phyloP scores from a whole-genome alignment of 2,329 filamentous ascomycete genomes.

The Zymoseptoria passerinii region DNA sequence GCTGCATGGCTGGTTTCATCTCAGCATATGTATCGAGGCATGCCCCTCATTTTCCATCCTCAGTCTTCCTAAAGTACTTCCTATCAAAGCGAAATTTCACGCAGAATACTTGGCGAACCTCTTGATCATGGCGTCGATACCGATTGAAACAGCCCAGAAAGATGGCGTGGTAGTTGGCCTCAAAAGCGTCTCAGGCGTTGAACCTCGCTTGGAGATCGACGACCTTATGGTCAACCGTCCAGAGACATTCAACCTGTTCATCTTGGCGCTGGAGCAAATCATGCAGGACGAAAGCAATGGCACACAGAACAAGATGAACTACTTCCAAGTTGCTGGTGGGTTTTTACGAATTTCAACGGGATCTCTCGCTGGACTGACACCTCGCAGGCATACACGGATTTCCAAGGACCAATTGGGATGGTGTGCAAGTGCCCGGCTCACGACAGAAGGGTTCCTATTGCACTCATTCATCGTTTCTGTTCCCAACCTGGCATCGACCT shows the following conservation, averaged over 20 bases:
- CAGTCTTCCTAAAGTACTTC: neutral
- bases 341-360: neutral
- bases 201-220: neutral
- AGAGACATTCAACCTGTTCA: neutral
- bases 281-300: neutral
- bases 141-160: neutral
- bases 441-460: neutral
- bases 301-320: neutral
- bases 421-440: neutral
- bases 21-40: neutral
- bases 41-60: neutral
- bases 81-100: neutral
- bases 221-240: neutral
- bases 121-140: neutral
- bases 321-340: neutral
- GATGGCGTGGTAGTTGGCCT: neutral
- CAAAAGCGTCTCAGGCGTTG: neutral
- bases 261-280: neutral
- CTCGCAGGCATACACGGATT: neutral
- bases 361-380: neutral
- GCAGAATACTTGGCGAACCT: neutral
- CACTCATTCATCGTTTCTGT: neutral
- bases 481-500: constrained; percentile 1
- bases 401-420: neutral
- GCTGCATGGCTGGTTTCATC: neutral